Percentiles rank a stretch among this genome's conserved stretches.
phyloP scores from a whole-genome alignment of 75 land plant genomes.

The Azolla pinnata region DNA sequence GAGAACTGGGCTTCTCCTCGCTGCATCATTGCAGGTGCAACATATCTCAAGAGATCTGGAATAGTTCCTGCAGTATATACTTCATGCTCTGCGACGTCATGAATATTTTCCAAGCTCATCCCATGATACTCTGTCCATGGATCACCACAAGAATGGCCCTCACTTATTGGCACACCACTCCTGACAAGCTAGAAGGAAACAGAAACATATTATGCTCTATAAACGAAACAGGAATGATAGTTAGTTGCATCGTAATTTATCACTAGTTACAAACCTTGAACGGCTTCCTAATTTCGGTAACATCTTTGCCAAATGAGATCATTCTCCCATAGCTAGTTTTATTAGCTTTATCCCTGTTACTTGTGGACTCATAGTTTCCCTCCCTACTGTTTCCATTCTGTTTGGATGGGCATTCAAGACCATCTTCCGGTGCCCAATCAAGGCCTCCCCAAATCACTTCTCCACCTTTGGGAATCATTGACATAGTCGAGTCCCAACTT shows the following conservation, averaged over 20 bases:
- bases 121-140: constrained; percentile 93
- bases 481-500: constrained; percentile 95
- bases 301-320: constrained; percentile 83
- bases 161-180: not conserved
- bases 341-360: not conserved
- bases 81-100: constrained; percentile 54
- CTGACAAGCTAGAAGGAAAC: too few relatives aligned
- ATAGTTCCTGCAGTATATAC: constrained; percentile 48
- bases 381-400: too few relatives aligned
- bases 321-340: constrained; percentile 68
- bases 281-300: constrained; percentile 49
- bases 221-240: too few relatives aligned
- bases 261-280: too few relatives aligned
- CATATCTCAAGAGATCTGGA: constrained; percentile 52
- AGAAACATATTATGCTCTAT: too few relatives aligned
- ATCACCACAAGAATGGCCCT: constrained; percentile 49
- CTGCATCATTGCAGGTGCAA: constrained; percentile 83
- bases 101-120: constrained; percentile 53
- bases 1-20: constrained; percentile 68
- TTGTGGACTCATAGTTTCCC: too few relatives aligned
- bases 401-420: constrained; percentile 37
- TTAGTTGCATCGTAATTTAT: too few relatives aligned
- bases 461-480: constrained; percentile 96
- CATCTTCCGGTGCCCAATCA: constrained; percentile 93
- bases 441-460: constrained; percentile 88